Evolutionary conservation across 2,329 filamentous ascomycete genomes (phyloP), one percentile per base, ranked within the genome.

Genomic region (Stagonosporopsis tanaceti): DNA sequence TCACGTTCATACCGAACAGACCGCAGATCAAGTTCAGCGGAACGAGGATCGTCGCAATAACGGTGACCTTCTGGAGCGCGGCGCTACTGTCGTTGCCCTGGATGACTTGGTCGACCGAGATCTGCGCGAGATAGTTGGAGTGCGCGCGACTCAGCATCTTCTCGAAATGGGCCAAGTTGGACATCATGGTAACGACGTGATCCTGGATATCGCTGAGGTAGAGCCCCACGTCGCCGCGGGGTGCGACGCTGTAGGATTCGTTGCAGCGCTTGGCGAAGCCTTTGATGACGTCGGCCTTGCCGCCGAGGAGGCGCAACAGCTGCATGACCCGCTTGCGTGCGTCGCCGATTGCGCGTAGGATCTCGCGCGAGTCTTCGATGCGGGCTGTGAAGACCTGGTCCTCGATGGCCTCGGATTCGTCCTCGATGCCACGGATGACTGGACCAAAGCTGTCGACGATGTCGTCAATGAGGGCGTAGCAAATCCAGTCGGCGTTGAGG

Each of bases 171-270:
- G 88, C 88, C 68, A 99, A 79, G 77, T 96, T 99, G 66, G 91
- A 95, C 85, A 97, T 96, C 94, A 98, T 98, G 42, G 95, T 99
- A 58, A 99, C 92, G 50, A 99, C 94, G 84, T 99, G 95, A 79
- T 99, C 95, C 78, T 99, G 95, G 63, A 99, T 97, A 79, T 99
- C 95, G 71, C 92, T 92, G 34, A 99, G 85, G 74, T 99, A 99
- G 70, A 99, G 86, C 22, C 93, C 95, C 64, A 99, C 97, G 73
- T 99, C 95, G 80, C 95, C 95, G 45, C 93, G 91, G 6, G 95
- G 95, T 1, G 95, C 97, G 50, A 98, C 91, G 64, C 92, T 90
- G 81, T 96, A 98, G 63, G 96, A 92, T 73, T 97, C 94, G 75
- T 98, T 99, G 85, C 95, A 99, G 48, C 96, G 92, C 82, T 99